Evolutionary conservation across 225 moss, liverwort and hornwort genomes (phyloP).

Genomic region (Asterella californica): DNA sequence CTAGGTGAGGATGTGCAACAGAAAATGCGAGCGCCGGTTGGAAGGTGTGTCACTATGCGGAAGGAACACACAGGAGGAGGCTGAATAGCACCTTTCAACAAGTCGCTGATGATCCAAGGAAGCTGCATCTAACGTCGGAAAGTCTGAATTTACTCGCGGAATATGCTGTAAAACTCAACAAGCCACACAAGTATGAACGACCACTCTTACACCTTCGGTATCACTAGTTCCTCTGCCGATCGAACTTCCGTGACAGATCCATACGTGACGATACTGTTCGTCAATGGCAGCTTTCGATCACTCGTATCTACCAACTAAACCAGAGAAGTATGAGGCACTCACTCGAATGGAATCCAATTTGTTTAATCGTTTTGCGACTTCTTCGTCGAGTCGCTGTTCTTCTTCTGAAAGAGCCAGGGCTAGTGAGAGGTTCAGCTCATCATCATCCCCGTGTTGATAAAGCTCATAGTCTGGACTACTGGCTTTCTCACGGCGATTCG

Average conservation of each 20-base stretch:
- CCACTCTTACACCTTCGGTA: not conserved
- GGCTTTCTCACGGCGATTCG: slow-evolving; percentile 5
- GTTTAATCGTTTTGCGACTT: slow-evolving; percentile 85
- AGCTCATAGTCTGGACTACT: slow-evolving; percentile 30
- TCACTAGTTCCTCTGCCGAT: not conserved
- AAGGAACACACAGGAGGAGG: not conserved
- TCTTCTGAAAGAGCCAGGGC: slow-evolving; percentile 79
- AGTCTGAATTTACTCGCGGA: slow-evolving; percentile 68
- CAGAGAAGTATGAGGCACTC: slow-evolving; percentile 22
- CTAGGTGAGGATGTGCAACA: not conserved
- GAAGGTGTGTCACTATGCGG: not conserved
- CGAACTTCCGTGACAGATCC: not conserved
- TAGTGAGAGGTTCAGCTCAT: slow-evolving; percentile 71
- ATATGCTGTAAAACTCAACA: slow-evolving; percentile 57
- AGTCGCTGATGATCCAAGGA: slow-evolving; percentile 83
- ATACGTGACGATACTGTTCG: not conserved
- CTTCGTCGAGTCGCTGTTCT: slow-evolving; percentile 66
- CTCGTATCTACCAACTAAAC: not conserved
- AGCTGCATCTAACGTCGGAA: slow-evolving; percentile 81
- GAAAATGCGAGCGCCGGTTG: not conserved
- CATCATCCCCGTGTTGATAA: slow-evolving; percentile 48
- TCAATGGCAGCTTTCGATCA: not conserved
- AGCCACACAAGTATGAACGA: not conserved
- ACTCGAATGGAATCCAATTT: slow-evolving; percentile 92
- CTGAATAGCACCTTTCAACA: slow-evolving; percentile 57